A percentile compares a stretch with the other conserved stretches of the same genome.
phyloP scores from a whole-genome alignment of 257 asterid genomes.

The Leptodermis oblonga region DNA sequence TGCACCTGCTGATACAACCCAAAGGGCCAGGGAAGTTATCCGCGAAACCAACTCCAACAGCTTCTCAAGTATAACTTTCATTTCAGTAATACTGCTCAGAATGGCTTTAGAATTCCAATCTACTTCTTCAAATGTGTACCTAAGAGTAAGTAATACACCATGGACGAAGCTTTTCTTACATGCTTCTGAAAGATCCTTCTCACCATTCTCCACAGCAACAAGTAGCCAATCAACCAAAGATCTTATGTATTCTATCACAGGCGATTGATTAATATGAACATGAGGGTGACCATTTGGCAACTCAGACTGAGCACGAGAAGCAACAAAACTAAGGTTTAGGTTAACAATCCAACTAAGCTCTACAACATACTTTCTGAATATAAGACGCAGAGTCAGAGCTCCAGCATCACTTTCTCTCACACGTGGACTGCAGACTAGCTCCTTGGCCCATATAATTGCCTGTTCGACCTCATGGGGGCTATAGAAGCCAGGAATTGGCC shows the following conservation, averaged over 20 bases:
- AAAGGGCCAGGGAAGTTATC: slow-evolving; percentile 85
- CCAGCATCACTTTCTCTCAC: slow-evolving; percentile 99
- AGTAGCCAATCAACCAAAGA: slow-evolving; percentile 87
- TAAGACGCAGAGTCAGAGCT: slow-evolving; percentile 80
- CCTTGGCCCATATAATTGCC: slow-evolving; percentile 84
- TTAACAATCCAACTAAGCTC: slow-evolving; percentile 69
- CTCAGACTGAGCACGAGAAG: slow-evolving; percentile 29
- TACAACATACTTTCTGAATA: slow-evolving; percentile 82
- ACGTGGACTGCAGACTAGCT: slow-evolving; percentile 87
- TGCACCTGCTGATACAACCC: slow-evolving; percentile 96
- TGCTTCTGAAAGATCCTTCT: slow-evolving; percentile 78
- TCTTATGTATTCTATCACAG: slow-evolving; percentile 54
- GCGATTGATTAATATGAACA: slow-evolving; percentile 31
- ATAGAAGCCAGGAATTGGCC: slow-evolving; percentile 82
- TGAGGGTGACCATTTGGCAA: slow-evolving; percentile 28
- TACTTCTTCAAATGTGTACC: slow-evolving; percentile 91
- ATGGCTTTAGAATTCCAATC: slow-evolving; percentile 68
- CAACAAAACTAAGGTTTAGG: slow-evolving; percentile 47
- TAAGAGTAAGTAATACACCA: slow-evolving; percentile 83
- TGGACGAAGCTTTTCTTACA: slow-evolving; percentile 89
- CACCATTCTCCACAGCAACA: slow-evolving; percentile 77
- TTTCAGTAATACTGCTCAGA: slow-evolving; percentile 35
- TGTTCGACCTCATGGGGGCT: slow-evolving; percentile 48
- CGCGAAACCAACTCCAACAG: slow-evolving; percentile 80
- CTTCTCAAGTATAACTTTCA: slow-evolving; percentile 61